phyloP scores from a whole-genome alignment of 2,329 filamentous ascomycete species.

The Beauveria scarabaeidicola region DNA sequence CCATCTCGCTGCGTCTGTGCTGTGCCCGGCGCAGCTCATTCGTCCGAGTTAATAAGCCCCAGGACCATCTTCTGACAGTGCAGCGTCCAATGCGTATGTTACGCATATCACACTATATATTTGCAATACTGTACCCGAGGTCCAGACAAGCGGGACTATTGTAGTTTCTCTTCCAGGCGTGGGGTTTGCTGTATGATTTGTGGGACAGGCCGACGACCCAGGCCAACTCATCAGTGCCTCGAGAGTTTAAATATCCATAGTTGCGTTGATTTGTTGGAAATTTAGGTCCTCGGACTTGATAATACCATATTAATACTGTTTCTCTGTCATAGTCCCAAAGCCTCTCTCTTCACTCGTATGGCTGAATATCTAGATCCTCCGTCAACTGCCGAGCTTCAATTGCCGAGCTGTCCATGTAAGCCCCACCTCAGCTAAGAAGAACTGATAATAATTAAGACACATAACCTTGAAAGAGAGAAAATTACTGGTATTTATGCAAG shows the following conservation, averaged over 20 bases:
- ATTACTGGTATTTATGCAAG: not conserved
- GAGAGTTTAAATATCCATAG: too few species aligned
- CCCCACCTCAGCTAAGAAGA: not conserved
- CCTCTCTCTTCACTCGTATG: not conserved
- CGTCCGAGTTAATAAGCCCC: not conserved
- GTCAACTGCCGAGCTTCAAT: slow-evolving; percentile 3
- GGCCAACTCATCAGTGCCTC: not conserved
- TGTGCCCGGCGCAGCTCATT: not conserved
- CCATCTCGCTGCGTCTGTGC: not conserved
- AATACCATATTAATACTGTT: too few species aligned
- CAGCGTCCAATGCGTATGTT: not conserved
- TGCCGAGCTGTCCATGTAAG: not conserved
- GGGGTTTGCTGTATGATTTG: not conserved
- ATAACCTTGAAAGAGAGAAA: not conserved
- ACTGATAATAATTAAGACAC: not conserved
- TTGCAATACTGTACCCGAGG: too few species aligned
- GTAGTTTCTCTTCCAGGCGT: not conserved
- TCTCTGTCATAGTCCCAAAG: not conserved
- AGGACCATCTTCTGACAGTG: not conserved
- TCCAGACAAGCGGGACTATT: not conserved
- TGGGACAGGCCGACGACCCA: not conserved
- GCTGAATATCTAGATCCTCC: not conserved
- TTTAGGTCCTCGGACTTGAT: too few species aligned
- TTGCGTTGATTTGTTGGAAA: too few species aligned
- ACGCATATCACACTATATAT: not conserved